phyloP scores from a whole-genome alignment of 331 rosid genomes.

The Telfairia occidentalis region DNA sequence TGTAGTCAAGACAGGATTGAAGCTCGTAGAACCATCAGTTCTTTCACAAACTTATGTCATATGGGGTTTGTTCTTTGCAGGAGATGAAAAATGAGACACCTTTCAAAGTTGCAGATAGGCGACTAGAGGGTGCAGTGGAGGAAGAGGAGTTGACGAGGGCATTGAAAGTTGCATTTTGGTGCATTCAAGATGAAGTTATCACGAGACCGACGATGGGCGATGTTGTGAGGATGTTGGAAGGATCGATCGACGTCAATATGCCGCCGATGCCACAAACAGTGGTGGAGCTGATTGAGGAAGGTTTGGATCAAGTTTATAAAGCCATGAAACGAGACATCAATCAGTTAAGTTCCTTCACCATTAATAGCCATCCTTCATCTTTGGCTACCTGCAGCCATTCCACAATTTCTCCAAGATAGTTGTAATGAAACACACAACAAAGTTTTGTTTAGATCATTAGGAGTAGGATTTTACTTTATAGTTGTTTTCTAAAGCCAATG shows the following conservation, averaged over 20 bases:
- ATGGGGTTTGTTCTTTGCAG: slow-evolving; percentile 13
- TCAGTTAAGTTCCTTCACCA: slow-evolving; percentile 71
- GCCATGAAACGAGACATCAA: slow-evolving; percentile 77
- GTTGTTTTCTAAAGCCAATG: background rate
- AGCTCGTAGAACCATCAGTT: background rate
- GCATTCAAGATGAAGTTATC: slow-evolving; percentile 82
- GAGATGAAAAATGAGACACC: slow-evolving; percentile 50
- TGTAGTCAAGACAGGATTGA: background rate
- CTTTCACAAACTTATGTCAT: background rate
- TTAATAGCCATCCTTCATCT: slow-evolving; percentile 62
- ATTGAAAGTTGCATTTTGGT: slow-evolving; percentile 75
- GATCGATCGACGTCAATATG: slow-evolving; percentile 36
- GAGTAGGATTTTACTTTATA: background rate
- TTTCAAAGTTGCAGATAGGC: slow-evolving; percentile 55
- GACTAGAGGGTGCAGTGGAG: slow-evolving; percentile 63
- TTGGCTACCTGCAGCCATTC: slow-evolving; percentile 78
- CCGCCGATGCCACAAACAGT: slow-evolving; percentile 96
- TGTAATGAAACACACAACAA: background rate
- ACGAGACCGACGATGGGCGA: slow-evolving; percentile 90
- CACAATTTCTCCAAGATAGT: slow-evolving; percentile 81
- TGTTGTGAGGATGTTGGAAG: slow-evolving; percentile 79
- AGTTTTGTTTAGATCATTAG: background rate
- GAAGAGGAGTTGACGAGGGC: slow-evolving; percentile 59
- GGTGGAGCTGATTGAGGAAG: slow-evolving; percentile 69
- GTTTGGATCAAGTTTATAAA: slow-evolving; percentile 65